Evolutionary conservation across 495 filamentous ascomycete species (phyloP).

Genomic region (Lindgomyces ingoldianus): DNA sequence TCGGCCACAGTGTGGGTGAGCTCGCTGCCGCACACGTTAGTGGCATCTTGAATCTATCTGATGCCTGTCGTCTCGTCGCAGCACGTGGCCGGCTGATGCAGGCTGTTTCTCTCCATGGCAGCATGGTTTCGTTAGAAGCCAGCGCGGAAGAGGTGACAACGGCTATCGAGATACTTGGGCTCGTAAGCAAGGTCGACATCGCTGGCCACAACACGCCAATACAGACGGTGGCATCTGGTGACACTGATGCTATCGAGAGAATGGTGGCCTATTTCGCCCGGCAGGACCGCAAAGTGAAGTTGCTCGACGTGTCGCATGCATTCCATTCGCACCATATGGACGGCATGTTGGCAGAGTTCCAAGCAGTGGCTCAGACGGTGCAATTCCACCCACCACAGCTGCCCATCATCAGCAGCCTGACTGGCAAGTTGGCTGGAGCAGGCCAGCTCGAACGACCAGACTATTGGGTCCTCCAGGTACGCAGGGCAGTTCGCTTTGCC

Average conservation of each 20-base stretch:
- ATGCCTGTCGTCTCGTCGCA: constrained; percentile 2
- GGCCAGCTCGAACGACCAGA: constrained; percentile 38
- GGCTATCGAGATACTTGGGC: constrained; percentile 17
- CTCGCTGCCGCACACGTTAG: constrained; percentile 1
- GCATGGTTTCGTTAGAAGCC: constrained; percentile 17
- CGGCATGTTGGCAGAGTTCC: constrained; percentile 37
- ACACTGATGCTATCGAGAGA: constrained; percentile 43
- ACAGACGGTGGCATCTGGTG: constrained; percentile 41
- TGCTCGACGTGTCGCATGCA: constrained; percentile 46
- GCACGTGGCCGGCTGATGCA: constrained; percentile 5
- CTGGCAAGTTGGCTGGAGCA: constrained; percentile 34
- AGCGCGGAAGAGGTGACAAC: neutral
- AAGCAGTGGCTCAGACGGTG: constrained; percentile 34
- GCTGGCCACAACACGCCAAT: constrained; percentile 42
- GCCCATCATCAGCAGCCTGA: constrained; percentile 39
- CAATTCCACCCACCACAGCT: constrained; percentile 34
- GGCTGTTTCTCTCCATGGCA: constrained; percentile 11
- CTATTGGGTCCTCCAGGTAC: constrained; percentile 41
- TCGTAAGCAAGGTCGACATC: constrained; percentile 38
- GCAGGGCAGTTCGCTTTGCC: constrained; percentile 38
- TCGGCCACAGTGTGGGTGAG: constrained; percentile 34
- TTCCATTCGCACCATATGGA: constrained; percentile 67
- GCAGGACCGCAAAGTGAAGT: constrained; percentile 44
- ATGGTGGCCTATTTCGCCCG: constrained; percentile 39
- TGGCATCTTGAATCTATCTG: constrained; percentile 14